Conservation (phyloP, 2,329 filamentous ascomycete genomes). For the Immersiporthe knoxdaviesiana region DNA sequence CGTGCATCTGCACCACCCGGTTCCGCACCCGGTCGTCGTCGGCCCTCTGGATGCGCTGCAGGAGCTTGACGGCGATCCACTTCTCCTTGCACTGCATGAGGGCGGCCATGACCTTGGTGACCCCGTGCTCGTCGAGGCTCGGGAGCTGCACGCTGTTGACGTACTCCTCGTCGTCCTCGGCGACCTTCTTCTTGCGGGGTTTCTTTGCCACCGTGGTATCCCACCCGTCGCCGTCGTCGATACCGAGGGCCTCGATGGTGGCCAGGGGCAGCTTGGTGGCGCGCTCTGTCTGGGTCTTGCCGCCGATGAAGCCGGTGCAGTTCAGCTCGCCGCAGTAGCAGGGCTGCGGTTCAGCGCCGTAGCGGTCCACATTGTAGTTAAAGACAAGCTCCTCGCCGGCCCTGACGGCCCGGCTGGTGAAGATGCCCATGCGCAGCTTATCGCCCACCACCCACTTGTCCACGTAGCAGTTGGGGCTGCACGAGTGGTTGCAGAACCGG, state of each 20-base stretch:
- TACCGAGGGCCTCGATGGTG: conserved; percentile 92
- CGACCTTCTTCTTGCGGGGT: conserved; percentile 87
- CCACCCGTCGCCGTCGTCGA: conserved; percentile 93
- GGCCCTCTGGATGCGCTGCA: conserved; percentile 84
- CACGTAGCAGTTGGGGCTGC: conserved; percentile 97
- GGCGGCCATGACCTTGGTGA: conserved; percentile 93
- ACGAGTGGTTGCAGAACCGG: conserved; percentile 98
- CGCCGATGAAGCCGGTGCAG: conserved; percentile 94
- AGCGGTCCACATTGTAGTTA: conserved; percentile 99
- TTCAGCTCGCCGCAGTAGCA: conserved; percentile 96
- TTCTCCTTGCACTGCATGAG: conserved; percentile 99
- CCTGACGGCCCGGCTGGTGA: conserved; percentile 81
- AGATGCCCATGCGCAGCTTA: conserved; percentile 98
- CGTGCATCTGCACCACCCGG: conserved; percentile 92
- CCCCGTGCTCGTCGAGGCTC: conserved; percentile 77
- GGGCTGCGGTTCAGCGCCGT: conserved; percentile 93
- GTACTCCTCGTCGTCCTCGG: conserved; percentile 93
- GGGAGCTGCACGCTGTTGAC: conserved; percentile 85
- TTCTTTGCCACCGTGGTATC: conserved; percentile 88
- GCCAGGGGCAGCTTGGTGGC: conserved; percentile 88
- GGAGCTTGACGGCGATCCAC: conserved; percentile 96
- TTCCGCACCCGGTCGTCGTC: conserved; percentile 86
- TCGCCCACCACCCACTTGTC: conserved; percentile 99
- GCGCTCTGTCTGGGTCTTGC: conserved; percentile 95
- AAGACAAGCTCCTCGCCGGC: conserved; percentile 95